These are phyloP conservation scores for Codiaeum variegatum DNA, from an alignment of 441 rosid genomes.

Conservation along the genomic window DNA sequence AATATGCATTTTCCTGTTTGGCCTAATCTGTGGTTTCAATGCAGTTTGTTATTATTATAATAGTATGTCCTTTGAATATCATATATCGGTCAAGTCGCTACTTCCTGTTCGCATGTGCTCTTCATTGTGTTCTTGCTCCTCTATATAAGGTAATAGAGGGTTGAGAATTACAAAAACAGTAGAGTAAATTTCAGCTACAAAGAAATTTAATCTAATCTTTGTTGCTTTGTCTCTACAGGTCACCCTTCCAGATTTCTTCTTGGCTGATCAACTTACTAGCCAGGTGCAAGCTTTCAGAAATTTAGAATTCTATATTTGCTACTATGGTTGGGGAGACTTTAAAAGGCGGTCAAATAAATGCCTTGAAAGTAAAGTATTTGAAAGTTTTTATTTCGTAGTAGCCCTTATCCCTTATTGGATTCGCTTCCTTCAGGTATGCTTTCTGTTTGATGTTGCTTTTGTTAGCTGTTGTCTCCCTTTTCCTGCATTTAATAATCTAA, in stretches of 20 bases:
- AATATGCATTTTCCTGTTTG: neutral
- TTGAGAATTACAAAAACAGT: neutral
- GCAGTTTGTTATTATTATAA: slow-evolving; percentile 38
- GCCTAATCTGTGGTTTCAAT: slow-evolving; percentile 4
- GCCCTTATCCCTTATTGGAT: slow-evolving; percentile 75
- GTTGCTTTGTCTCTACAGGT: slow-evolving; percentile 33
- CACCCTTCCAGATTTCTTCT: slow-evolving; percentile 71
- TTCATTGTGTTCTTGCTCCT: slow-evolving; percentile 62
- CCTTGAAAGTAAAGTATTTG: slow-evolving; percentile 37
- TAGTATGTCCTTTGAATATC: slow-evolving; percentile 71
- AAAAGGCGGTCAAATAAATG: slow-evolving; percentile 50
- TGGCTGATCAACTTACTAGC: slow-evolving; percentile 80
- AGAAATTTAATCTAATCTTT: neutral
- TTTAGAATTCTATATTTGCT: slow-evolving; percentile 65
- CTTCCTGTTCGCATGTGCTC: slow-evolving; percentile 46
- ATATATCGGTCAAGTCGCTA: slow-evolving; percentile 64
- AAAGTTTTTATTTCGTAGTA: slow-evolving; percentile 42
- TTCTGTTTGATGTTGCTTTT: neutral
- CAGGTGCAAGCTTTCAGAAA: slow-evolving; percentile 83
- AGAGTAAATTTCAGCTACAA: neutral
- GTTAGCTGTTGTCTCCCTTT: neutral
- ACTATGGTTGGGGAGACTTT: slow-evolving; percentile 80
- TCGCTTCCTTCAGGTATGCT: slow-evolving; percentile 66
- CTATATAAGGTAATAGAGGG: slow-evolving; percentile 60
- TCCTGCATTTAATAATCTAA: neutral